Evolutionary conservation across 2,329 filamentous ascomycete genomes (phyloP).

Genomic region (Bipolaris bicolor): DNA sequence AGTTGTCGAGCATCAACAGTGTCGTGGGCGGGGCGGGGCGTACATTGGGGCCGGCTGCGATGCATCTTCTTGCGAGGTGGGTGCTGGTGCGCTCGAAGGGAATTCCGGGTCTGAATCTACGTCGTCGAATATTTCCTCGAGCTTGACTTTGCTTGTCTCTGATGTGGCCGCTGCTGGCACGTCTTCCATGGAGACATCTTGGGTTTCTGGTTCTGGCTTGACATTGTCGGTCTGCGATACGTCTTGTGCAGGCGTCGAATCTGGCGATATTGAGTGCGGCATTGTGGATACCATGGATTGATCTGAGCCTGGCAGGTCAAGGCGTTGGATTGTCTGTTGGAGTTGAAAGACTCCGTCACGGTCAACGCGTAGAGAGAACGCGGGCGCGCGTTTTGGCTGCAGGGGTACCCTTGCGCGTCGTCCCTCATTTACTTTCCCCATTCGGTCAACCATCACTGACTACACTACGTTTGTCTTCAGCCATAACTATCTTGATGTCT

Average conservation of each 20-base stretch:
- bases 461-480: not conserved
- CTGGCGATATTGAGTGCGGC: constrained; percentile 55
- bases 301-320: constrained; percentile 1
- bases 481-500: too few relatives aligned
- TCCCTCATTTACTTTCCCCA: constrained; percentile 15
- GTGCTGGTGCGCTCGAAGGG: constrained; percentile 58
- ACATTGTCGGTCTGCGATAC: constrained; percentile 43
- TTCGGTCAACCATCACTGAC: constrained; percentile 21
- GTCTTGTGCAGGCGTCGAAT: constrained; percentile 49
- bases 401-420: constrained; percentile 17
- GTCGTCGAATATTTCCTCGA: constrained; percentile 67
- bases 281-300: constrained; percentile 37
- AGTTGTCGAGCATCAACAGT: constrained; percentile 18
- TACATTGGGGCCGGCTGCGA: constrained; percentile 51
- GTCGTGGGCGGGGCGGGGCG: constrained; percentile 11
- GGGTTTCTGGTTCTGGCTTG: constrained; percentile 36
- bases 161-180: constrained; percentile 33
- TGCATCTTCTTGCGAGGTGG: constrained; percentile 51
- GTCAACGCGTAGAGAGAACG: constrained; percentile 24
- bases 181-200: constrained; percentile 43
- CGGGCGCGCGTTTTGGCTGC: constrained; percentile 32
- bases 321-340: constrained; percentile 11
- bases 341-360: constrained; percentile 16
- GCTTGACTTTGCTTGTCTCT: constrained; percentile 45
- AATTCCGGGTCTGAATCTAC: constrained; percentile 65